Evolutionary conservation across 2,329 filamentous ascomycete species (phyloP).

Genomic region (Apiospora sp.): DNA sequence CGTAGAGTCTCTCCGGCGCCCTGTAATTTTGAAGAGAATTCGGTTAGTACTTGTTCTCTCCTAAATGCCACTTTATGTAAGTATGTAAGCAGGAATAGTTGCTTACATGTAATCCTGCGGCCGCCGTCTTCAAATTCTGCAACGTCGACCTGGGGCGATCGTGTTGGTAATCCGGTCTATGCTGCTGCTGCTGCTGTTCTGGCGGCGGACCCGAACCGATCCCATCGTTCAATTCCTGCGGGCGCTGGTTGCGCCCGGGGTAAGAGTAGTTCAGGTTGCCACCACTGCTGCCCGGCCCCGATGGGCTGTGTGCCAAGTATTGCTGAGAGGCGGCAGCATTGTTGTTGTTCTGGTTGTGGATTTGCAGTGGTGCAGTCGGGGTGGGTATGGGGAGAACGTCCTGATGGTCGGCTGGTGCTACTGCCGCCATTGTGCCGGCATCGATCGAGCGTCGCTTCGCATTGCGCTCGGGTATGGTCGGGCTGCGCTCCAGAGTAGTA

Average conservation of each 20-base stretch:
- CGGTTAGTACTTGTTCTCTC: slow-evolving; percentile 27
- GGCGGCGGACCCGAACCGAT: not conserved
- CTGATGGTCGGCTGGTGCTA: no score
- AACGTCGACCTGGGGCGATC: slow-evolving; percentile 19
- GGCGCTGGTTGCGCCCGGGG: slow-evolving; percentile 26
- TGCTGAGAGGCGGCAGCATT: not conserved
- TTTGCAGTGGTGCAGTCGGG: not conserved
- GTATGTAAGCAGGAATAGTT: slow-evolving; percentile 26
- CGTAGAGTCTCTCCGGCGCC: slow-evolving; percentile 37
- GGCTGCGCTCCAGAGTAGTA: not conserved
- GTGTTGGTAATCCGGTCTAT: not conserved
- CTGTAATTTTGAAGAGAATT: slow-evolving; percentile 27
- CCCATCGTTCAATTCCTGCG: not conserved
- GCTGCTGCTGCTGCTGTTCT: not conserved
- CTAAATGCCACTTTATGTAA: slow-evolving; percentile 26
- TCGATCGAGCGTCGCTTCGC: not conserved
- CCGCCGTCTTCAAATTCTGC: slow-evolving; percentile 25
- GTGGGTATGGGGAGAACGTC: not conserved
- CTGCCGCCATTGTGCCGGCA: no score
- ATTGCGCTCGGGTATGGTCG: slow-evolving; percentile 25
- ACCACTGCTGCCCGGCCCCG: not conserved
- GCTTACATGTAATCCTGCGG: slow-evolving; percentile 27
- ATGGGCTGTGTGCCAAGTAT: not conserved
- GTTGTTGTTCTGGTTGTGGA: not conserved
- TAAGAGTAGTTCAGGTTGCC: slow-evolving; percentile 24